Evolutionary conservation across 371 early-diverging fungal genomes (phyloP).

Genomic region (Chytridium lagenaria): DNA sequence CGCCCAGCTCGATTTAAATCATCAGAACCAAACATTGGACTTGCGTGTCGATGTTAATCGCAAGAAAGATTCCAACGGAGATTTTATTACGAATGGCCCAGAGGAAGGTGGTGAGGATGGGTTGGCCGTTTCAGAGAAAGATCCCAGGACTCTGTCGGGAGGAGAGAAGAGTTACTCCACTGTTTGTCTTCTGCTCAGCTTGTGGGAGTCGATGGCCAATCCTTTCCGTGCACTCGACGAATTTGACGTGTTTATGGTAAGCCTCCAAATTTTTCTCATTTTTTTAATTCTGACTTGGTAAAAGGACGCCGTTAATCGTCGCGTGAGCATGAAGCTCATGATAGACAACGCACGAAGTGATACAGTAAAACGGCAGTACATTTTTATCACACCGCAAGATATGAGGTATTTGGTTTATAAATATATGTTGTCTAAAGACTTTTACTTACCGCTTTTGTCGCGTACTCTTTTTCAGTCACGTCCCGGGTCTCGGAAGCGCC

Average conservation of each 20-base stretch:
- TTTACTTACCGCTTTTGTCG: neutral
- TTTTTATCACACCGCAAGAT: constrained; percentile 93
- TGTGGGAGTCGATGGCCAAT: constrained; percentile 97
- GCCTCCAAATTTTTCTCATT: neutral
- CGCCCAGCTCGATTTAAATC: constrained; percentile 86
- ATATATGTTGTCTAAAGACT: neutral
- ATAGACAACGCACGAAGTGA: constrained; percentile 77
- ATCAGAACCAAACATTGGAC: constrained; percentile 70
- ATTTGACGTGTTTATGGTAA: constrained; percentile 99
- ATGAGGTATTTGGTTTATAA: constrained; percentile 42
- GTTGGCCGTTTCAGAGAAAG: constrained; percentile 66
- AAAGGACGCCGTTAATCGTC: constrained; percentile 89
- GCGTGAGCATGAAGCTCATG: constrained; percentile 86
- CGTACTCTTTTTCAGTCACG: constrained; percentile 13
- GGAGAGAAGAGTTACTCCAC: constrained; percentile 99
- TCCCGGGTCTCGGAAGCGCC: constrained; percentile 51
- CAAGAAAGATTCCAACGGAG: constrained; percentile 9
- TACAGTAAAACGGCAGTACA: constrained; percentile 76
- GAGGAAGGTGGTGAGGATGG: constrained; percentile 45
- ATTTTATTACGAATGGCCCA: constrained; percentile 39
- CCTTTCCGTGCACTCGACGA: constrained; percentile 98
- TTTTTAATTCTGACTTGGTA: neutral
- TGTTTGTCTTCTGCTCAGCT: constrained; percentile 91
- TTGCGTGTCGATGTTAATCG: constrained; percentile 64
- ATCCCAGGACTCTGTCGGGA: constrained; percentile 91